phyloP scores from a whole-genome alignment of 2,329 filamentous ascomycete genomes.

The Ceratocystis albifundus region DNA sequence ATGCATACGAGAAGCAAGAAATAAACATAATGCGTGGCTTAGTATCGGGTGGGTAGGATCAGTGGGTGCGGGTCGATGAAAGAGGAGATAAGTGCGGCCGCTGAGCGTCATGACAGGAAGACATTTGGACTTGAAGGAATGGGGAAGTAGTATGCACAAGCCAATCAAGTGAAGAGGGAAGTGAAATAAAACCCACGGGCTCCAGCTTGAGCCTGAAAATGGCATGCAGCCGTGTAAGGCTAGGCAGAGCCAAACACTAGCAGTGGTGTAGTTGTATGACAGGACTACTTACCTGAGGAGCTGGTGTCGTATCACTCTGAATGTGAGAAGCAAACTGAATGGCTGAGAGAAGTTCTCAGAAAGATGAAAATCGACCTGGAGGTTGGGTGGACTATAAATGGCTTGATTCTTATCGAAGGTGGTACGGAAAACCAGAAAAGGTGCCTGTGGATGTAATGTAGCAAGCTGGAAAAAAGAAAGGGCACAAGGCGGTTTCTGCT shows the following conservation, averaged over 20 bases:
- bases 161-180: neutral
- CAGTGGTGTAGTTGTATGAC: slow-evolving; percentile 1
- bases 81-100: neutral
- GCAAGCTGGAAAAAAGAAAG: slow-evolving; percentile 6
- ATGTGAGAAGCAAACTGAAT: neutral
- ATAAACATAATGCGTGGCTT: neutral
- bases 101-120: neutral
- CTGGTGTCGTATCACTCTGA: neutral
- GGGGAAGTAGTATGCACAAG: neutral
- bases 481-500: neutral
- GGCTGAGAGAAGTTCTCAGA: neutral
- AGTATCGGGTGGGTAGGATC: neutral
- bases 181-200: too few species aligned
- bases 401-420: neutral
- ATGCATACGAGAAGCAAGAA: neutral
- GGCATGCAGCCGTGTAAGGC: neutral
- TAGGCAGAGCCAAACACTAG: neutral
- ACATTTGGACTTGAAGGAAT: neutral
- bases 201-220: too few species aligned
- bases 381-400: neutral
- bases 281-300: slow-evolving; percentile 7
- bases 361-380: neutral
- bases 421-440: neutral
- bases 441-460: neutral
- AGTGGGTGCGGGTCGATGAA: neutral